These are phyloP conservation scores for Didymella sp. DNA, from an alignment of 2,329 filamentous ascomycete species.

Conservation along the genomic window DNA sequence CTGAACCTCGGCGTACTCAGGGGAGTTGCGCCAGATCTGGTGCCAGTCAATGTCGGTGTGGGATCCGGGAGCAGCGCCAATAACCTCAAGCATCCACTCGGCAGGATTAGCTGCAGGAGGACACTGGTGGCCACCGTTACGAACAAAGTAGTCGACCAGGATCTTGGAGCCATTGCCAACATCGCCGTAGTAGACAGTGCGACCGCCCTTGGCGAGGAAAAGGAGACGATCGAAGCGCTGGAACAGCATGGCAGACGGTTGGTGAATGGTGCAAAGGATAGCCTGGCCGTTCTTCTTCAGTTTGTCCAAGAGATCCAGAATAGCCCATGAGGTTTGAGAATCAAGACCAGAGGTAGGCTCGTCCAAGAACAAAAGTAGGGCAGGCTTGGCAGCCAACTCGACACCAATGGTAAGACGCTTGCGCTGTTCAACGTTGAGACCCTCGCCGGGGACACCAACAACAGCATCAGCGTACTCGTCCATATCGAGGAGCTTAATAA, in stretches of 20 bases:
- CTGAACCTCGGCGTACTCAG: constrained; percentile 55
- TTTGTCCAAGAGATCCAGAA: constrained; percentile 86
- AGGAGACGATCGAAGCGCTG: constrained; percentile 85
- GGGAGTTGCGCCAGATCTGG: constrained; percentile 57
- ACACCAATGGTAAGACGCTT: constrained; percentile 91
- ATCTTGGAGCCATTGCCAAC: constrained; percentile 74
- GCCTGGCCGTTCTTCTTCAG: constrained; percentile 82
- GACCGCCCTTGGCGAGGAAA: constrained; percentile 77
- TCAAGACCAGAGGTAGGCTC: constrained; percentile 95
- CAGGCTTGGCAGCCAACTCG: constrained; percentile 91
- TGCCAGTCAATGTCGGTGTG: constrained; percentile 60
- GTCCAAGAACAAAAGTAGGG: constrained; percentile 88
- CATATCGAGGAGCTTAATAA: constrained; percentile 92
- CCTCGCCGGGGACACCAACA: constrained; percentile 88
- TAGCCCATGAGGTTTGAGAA: constrained; percentile 91
- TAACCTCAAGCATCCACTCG: constrained; percentile 75
- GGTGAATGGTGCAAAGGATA: constrained; percentile 96
- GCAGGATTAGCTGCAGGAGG: constrained; percentile 76
- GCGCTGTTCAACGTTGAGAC: constrained; percentile 69
- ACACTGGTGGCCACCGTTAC: constrained; percentile 70
- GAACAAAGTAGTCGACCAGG: constrained; percentile 78
- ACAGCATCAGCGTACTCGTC: constrained; percentile 87
- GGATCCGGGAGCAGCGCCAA: constrained; percentile 60
- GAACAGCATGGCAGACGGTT: constrained; percentile 95
- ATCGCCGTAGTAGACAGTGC: constrained; percentile 82